Percentiles rank a stretch among this genome's conserved stretches.
Conservation (phyloP, 2,329 filamentous ascomycete genomes). For the Penicillium sp. region DNA sequence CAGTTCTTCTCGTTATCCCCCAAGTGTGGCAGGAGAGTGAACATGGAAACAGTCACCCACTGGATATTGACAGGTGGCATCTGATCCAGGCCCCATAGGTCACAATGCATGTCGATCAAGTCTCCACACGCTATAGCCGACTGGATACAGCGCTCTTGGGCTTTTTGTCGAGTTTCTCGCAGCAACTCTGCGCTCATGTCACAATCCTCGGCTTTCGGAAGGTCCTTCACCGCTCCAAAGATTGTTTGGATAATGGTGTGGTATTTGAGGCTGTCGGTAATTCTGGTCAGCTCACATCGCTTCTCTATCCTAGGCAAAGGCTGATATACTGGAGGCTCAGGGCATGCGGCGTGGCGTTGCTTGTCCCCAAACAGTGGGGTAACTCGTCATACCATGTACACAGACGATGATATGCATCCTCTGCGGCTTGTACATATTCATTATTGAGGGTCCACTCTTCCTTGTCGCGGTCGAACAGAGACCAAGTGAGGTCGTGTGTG, state of each 20-base stretch:
- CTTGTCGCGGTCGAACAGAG: constrained; percentile 19
- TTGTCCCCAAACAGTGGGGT: constrained; percentile 14
- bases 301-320: background rate
- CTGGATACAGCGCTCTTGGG: constrained; percentile 23
- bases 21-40: constrained; percentile 28
- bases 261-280: constrained; percentile 37
- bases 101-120: constrained; percentile 28
- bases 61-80: constrained; percentile 35
- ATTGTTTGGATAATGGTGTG: constrained; percentile 39
- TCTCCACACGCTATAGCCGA: constrained; percentile 30
- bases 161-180: constrained; percentile 11
- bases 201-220: constrained; percentile 5
- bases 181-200: constrained; percentile 6
- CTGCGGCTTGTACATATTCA: constrained; percentile 14
- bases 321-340: constrained; percentile 14
- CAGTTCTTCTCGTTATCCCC: constrained; percentile 20
- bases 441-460: constrained; percentile 3
- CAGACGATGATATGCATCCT: constrained; percentile 22
- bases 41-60: constrained; percentile 32
- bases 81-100: constrained; percentile 34
- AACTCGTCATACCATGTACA: constrained; percentile 17
- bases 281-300: constrained; percentile 1
- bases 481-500: constrained; percentile 19
- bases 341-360: constrained; percentile 11
- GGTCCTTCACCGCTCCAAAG: constrained; percentile 26